Evolutionary conservation across 495 filamentous ascomycete species (phyloP), one percentile per base, ranked within the genome.

Genomic region (Trichoderma virens): DNA sequence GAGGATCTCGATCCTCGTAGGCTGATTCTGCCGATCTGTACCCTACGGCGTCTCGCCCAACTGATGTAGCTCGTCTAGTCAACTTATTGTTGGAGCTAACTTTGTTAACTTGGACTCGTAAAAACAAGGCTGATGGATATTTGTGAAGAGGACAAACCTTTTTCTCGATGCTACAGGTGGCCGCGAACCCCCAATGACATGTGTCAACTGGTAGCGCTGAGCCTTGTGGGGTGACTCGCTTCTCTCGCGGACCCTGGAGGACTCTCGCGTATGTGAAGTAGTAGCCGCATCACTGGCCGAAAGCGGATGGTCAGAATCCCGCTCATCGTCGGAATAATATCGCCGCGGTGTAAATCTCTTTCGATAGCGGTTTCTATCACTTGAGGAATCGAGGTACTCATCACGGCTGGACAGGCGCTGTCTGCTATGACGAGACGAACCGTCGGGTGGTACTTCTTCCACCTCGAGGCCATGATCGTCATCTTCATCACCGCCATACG

Each of bases 251-350:
- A 56, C 51, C 25, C 51, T 56, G 27, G 51, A 56, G 11, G 51
- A 56, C 25, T 56, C 51, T 56, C 51, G 51, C 51, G 51, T 56
- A 18, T 30, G 51, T 5, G 51, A 56, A 56, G 41, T 45, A 16
- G 51, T 28, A 2, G 51, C 25, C 51, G 13, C 13, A 14, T 56
- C 51, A 16, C 51, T 56, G 7, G 2, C 51, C 7, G 51, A 56
- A 13, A 28, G 51, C 51, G 51, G 51, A 1, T 7, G 9, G 13
- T 56, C 51, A 56, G 51, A 56, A 9, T 56, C 51, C 14, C 30
- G 23, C 25, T 56, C 51, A 25, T 56, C 30, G 8, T 56, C 51
- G 11, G 51, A 56, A 56, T 56, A 56, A 56, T 56, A 56, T 9
- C 51, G 51, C 16, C 23, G 51, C 25, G 38, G 38, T 4, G 25